These are phyloP conservation scores for Zychaea mexicana DNA, from an alignment of 371 early-diverging fungal genomes.

Conservation along the genomic window DNA sequence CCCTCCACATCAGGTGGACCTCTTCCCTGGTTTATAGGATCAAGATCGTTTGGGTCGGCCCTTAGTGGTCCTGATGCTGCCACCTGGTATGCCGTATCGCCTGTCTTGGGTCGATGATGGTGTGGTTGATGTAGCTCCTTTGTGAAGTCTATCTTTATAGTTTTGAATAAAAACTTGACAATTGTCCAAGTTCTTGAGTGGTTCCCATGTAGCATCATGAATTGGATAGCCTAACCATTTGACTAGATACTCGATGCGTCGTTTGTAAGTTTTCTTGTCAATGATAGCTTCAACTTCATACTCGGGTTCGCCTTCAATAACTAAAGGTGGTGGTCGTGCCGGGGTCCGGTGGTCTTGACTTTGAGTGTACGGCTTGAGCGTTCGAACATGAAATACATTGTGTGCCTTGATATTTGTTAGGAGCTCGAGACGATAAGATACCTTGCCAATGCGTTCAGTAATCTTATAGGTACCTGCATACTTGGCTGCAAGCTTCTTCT, in stretches of 20 bases:
- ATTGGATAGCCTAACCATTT: conserved; percentile 22
- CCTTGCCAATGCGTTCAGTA: background rate
- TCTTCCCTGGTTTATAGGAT: too few relatives aligned
- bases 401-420: background rate
- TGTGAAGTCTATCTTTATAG: too few relatives aligned
- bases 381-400: background rate
- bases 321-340: conserved; percentile 25
- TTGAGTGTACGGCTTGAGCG: background rate
- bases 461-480: background rate
- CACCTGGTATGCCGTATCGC: too few relatives aligned
- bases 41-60: too few relatives aligned
- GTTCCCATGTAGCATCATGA: conserved; percentile 23
- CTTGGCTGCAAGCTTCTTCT: background rate
- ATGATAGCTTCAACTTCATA: conserved; percentile 37
- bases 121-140: too few relatives aligned
- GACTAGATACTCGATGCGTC: conserved; percentile 24
- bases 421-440: background rate
- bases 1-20: too few relatives aligned
- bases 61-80: too few relatives aligned
- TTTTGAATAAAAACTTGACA: background rate
- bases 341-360: conserved; percentile 6
- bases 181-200: background rate
- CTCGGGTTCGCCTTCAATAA: conserved; percentile 30
- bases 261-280: conserved; percentile 13
- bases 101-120: too few relatives aligned